phyloP scores from a whole-genome alignment of 768 basidiomycete species.

The Auricularia auricula-judae region DNA sequence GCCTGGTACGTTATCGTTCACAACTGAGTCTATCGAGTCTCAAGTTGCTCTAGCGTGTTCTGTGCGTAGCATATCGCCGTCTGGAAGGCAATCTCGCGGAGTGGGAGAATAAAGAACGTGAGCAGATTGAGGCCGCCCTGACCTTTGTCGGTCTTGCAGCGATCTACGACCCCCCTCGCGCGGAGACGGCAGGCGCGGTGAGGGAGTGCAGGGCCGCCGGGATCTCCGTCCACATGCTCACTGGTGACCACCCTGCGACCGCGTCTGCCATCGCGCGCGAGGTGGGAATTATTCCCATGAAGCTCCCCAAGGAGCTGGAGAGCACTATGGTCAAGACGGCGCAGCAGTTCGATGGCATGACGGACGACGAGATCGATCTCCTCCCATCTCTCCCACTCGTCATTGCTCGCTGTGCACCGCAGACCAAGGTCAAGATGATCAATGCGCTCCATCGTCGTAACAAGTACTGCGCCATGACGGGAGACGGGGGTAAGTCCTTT shows the following conservation, averaged over 20 bases:
- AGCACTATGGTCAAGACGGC: constrained; percentile 25
- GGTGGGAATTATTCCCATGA: constrained; percentile 30
- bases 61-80: constrained; percentile 23
- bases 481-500: constrained; percentile 17
- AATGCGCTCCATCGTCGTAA: constrained; percentile 46
- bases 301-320: constrained; percentile 12
- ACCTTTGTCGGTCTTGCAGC: constrained; percentile 44
- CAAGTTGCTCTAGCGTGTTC: constrained; percentile 3
- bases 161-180: constrained; percentile 46
- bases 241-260: constrained; percentile 43
- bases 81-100: constrained; percentile 1
- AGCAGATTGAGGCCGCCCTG: constrained; percentile 36
- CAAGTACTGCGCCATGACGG: constrained; percentile 46
- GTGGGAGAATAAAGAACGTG: constrained; percentile 23
- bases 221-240: constrained; percentile 39
- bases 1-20: constrained; percentile 20
- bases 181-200: constrained; percentile 41
- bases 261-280: constrained; percentile 40
- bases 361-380: constrained; percentile 40
- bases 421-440: constrained; percentile 46
- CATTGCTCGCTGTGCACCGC: constrained; percentile 47
- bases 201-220: constrained; percentile 40
- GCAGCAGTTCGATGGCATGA: constrained; percentile 40
- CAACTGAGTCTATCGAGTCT: no score
- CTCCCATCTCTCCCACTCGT: constrained; percentile 39